Conservation (phyloP, 140 eudicot genomes). For the Flaveria floridana region DNA sequence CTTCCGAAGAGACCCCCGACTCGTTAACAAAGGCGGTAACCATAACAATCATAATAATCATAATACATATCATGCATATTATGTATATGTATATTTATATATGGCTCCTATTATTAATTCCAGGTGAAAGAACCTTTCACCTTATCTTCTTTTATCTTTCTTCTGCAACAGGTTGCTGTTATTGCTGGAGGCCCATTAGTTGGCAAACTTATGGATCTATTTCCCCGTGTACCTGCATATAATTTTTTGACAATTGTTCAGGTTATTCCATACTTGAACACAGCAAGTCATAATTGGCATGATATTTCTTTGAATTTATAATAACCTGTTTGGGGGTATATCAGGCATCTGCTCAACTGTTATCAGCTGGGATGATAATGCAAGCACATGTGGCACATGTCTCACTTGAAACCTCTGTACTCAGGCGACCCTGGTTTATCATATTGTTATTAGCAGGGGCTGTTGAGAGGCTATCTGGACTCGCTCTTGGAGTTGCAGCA, state of each 20-base stretch:
- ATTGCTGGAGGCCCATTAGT: conserved; percentile 90
- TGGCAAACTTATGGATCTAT: conserved; percentile 88
- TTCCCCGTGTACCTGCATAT: conserved; percentile 85
- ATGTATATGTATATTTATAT: background rate
- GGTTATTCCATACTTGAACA: conserved; percentile 41
- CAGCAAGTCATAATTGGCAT: background rate
- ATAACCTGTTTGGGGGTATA: conserved; percentile 21
- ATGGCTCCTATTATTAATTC: conserved; percentile 15
- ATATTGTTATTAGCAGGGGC: conserved; percentile 83
- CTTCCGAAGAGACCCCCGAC: too few species aligned
- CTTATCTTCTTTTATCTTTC: conserved; percentile 13
- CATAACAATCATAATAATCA: too few species aligned
- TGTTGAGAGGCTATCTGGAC: conserved; percentile 78
- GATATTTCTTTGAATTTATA: conserved; percentile 21
- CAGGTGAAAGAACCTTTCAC: conserved; percentile 23
- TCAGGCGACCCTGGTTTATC: conserved; percentile 88
- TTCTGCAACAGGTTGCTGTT: conserved; percentile 68
- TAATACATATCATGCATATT: background rate
- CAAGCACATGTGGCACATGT: conserved; percentile 64
- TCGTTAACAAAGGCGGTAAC: too few species aligned
- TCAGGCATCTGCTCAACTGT: conserved; percentile 90
- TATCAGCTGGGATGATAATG: conserved; percentile 89
- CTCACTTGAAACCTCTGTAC: conserved; percentile 57
- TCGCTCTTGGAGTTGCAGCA: conserved; percentile 48
- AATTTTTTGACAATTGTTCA: conserved; percentile 61